These are phyloP conservation scores for Thelephora terrestris DNA, from an alignment of 1,284 basidiomycete genomes.

Conservation along the genomic window DNA sequence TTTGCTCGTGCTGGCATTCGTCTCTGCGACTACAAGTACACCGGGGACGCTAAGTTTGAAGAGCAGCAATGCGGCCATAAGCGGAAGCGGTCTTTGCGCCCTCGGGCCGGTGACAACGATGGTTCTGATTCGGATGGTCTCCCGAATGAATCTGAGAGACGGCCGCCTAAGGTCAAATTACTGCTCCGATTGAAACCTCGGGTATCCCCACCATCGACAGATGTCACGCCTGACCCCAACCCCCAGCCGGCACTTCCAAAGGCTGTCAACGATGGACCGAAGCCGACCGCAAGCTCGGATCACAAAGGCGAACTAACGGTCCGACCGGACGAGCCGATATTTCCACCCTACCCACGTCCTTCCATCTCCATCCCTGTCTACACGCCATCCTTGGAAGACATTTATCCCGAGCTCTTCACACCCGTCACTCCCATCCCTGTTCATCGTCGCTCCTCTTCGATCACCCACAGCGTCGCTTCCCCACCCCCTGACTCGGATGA, in stretches of 20 bases:
- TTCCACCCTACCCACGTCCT: conserved; percentile 32
- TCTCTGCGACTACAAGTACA: conserved; percentile 53
- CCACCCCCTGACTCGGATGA: conserved; percentile 58
- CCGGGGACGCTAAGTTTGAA: conserved; percentile 27
- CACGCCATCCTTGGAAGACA: conserved; percentile 32
- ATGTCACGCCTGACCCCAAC: conserved; percentile 14
- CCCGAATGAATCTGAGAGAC: conserved; percentile 33
- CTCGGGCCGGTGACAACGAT: conserved; percentile 28
- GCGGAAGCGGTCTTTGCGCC: conserved; percentile 50
- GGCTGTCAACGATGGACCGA: conserved; percentile 18
- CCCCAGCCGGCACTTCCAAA: conserved; percentile 24
- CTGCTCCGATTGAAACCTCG: conserved; percentile 49
- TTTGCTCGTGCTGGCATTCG: conserved; percentile 62
- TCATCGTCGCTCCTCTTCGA: conserved; percentile 43
- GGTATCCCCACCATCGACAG: conserved; percentile 20
- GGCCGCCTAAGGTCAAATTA: conserved; percentile 57
- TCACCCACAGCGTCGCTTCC: conserved; percentile 43
- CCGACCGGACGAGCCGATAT: conserved; percentile 7
- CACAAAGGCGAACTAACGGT: conserved; percentile 17
- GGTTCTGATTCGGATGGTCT: conserved; percentile 31
- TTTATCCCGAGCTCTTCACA: conserved; percentile 15
- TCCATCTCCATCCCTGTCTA: conserved; percentile 45
- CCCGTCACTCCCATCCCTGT: conserved; percentile 12
- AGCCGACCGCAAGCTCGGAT: conserved; percentile 19
- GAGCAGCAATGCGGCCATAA: conserved; percentile 52